Percentiles rank a stretch among this genome's conserved stretches.
Conservation (phyloP, 2,329 filamentous ascomycete species). For the Daldinia sp. region DNA sequence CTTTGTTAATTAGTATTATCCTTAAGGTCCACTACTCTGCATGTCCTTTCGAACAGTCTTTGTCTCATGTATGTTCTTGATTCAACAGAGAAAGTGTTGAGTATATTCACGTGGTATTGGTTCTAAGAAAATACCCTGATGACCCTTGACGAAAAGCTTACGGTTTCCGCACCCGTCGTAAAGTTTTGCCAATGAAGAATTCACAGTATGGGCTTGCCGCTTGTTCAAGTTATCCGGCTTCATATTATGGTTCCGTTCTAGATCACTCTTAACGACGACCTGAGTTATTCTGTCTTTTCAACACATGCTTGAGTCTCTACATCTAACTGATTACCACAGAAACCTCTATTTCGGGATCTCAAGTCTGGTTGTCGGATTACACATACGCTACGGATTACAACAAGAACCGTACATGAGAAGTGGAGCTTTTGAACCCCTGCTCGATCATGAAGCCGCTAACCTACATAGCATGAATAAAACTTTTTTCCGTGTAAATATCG, state of each 20-base stretch:
- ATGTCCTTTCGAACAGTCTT: background rate
- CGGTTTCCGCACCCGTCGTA: background rate
- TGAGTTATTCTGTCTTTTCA: background rate
- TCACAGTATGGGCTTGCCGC: background rate
- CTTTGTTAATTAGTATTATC: background rate
- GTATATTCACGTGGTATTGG: background rate
- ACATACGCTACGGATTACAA: background rate
- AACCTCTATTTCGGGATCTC: background rate
- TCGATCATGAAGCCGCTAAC: conserved; percentile 1
- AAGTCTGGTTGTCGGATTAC: background rate
- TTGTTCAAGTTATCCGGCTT: background rate
- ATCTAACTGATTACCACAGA: background rate
- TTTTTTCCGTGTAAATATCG: background rate
- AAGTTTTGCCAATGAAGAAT: background rate
- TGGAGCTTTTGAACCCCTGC: background rate
- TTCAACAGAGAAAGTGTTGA: background rate
- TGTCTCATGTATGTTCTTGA: background rate
- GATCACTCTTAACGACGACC: background rate
- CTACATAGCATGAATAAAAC: background rate
- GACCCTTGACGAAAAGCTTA: background rate
- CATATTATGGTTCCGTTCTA: background rate
- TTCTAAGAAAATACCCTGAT: background rate
- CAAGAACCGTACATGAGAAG: background rate
- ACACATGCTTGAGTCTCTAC: background rate
- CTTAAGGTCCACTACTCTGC: background rate